Percentiles rank a stretch among this genome's conserved stretches.
Evolutionary conservation across 176 grass and related monocot species (phyloP).

Genomic region (Echinochloa phyllopogon): DNA sequence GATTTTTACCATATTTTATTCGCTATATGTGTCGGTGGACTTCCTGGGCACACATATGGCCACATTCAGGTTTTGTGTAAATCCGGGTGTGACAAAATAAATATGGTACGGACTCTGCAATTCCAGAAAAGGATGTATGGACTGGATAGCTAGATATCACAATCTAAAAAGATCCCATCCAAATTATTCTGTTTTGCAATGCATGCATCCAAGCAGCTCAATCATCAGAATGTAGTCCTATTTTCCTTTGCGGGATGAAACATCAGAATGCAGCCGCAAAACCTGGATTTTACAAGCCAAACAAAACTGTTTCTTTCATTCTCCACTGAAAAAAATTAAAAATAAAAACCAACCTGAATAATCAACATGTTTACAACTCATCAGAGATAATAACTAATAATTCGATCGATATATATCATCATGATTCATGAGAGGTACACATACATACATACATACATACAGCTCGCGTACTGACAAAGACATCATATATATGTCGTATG

Average conservation of each 20-base stretch:
- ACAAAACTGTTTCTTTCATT: neutral
- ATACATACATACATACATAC: neutral
- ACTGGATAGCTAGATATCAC: slow-evolving; percentile 10
- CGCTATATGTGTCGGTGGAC: no score
- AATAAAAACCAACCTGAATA: neutral
- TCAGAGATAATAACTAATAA: neutral
- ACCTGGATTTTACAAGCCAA: neutral
- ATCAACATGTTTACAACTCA: neutral
- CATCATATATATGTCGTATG: neutral
- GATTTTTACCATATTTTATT: no score
- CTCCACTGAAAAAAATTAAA: no score
- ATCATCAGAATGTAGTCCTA: neutral
- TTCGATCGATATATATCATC: slow-evolving; percentile 10
- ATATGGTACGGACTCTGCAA: neutral
- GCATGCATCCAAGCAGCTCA: neutral
- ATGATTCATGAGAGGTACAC: slow-evolving; percentile 3
- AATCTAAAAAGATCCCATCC: neutral
- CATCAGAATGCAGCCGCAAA: no score
- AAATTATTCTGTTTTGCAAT: no score
- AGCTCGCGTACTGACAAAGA: neutral
- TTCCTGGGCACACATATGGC: no score
- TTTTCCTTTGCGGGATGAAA: neutral
- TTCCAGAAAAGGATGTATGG: neutral
- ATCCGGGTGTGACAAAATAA: no score
- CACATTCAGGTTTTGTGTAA: no score